Evolutionary conservation across 345 rosid genomes (phyloP).

Genomic region (Syzygium aqueum): DNA sequence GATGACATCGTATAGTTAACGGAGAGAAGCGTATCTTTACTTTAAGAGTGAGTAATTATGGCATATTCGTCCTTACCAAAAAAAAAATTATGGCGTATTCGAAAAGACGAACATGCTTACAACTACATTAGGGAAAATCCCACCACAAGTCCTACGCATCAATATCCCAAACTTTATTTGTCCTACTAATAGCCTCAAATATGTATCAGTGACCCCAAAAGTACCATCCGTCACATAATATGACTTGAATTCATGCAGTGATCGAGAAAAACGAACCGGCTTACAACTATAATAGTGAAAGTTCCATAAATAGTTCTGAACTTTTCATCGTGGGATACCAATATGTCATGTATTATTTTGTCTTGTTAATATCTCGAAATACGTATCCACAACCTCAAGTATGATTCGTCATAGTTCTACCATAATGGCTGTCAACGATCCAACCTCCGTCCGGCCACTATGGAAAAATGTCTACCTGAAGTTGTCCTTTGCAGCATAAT

Average conservation of each 20-base stretch:
- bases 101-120: background rate
- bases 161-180: background rate
- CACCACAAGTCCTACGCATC: background rate
- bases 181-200: accelerated
- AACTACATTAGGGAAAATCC: background rate
- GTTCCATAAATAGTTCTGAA: background rate
- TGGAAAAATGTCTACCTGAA: background rate
- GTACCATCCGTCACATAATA: background rate
- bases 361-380: background rate
- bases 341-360: too few species aligned
- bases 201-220: background rate
- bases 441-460: background rate
- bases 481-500: background rate
- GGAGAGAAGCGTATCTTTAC: too few species aligned
- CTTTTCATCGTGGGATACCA: background rate
- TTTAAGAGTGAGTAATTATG: too few species aligned
- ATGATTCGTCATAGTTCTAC: background rate
- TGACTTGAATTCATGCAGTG: background rate
- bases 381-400: background rate
- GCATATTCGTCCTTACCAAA: too few species aligned
- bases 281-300: too few species aligned
- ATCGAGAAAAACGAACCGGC: too few species aligned
- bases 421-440: too few species aligned
- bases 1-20: too few species aligned
- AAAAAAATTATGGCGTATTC: too few species aligned